Evolutionary conservation across 805 yeast species (phyloP).

Genomic region (Yarrowia divulgata): DNA sequence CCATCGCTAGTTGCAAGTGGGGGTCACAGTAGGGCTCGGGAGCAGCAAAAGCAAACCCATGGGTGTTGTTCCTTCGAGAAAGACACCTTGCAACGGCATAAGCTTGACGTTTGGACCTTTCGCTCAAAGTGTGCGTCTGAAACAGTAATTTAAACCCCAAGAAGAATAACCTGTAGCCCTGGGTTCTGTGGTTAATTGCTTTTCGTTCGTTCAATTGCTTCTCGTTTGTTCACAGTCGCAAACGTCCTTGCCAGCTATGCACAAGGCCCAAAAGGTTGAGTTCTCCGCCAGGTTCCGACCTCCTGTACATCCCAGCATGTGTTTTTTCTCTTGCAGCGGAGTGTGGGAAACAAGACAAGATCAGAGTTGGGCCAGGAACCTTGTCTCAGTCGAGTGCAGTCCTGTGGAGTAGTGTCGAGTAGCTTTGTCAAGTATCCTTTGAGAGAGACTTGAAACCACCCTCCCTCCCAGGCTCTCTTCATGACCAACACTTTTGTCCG

Average conservation of each 20-base stretch:
- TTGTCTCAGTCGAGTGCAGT: too few relatives aligned
- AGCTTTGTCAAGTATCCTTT: too few relatives aligned
- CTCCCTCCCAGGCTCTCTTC: too few relatives aligned
- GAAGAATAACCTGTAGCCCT: too few relatives aligned
- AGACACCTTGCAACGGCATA: not conserved
- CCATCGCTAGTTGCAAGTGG: not conserved
- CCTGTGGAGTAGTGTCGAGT: too few relatives aligned
- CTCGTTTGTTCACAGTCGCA: too few relatives aligned
- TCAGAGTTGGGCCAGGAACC: not conserved
- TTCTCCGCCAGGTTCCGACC: conserved; percentile 9
- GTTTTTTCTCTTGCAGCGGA: not conserved
- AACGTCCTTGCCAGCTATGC: too few relatives aligned
- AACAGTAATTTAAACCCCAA: too few relatives aligned
- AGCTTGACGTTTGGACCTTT: not conserved
- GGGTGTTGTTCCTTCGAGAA: not conserved
- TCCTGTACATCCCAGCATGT: conserved; percentile 7
- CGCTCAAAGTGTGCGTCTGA: not conserved
- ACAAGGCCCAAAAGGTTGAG: not conserved
- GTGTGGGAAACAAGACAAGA: too few relatives aligned
- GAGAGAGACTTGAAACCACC: too few relatives aligned
- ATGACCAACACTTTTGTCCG: not conserved
- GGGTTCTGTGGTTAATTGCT: too few relatives aligned
- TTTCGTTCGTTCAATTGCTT: too few relatives aligned
- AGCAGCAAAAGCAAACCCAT: conserved; percentile 10
- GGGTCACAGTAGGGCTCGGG: conserved; percentile 20